Base-by-base conservation (phyloP, 352 stramenopile genomes). In the Blastocystis sp. region DNA sequence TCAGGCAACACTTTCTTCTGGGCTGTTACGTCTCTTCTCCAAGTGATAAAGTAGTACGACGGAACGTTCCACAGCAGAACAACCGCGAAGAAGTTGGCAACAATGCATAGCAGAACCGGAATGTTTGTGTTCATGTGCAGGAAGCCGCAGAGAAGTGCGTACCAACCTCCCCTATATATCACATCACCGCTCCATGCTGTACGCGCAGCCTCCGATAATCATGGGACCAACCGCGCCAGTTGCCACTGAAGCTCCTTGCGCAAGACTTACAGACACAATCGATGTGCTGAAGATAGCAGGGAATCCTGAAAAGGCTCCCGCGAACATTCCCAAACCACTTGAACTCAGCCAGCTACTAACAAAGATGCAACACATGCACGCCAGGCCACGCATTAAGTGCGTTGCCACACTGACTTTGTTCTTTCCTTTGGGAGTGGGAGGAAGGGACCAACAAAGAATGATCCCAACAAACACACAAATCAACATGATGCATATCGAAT, bases 121-220 rank as follows among this genome's bases (percentile, higher is more conserved):
- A 34, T 55, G 23, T 73, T 29, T 11, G 76, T 76, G 53, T 77
- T 75, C 26, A 77, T 26, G 53, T 87, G 63, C 73, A 87, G 43
- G 26, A 47, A 54, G 34, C 76, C 59, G 26, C 76, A 87, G 13
- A 87, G 13, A 7, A 73, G 41, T 23, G 63, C 39, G n/a, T 70
- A 87, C 63, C 59, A 87, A 13, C 76, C 59, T 26, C 37, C 59
- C 34, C 59, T 73, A 87, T n/a, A 15, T n/a, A 6, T 87, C 43
- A 77, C 18, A 79, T 6, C 29, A 87, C 13, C 23, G 0, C 11
- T 15, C 18, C 63, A 54, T 8, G 11, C 34, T 26, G 7, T 70
- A 87, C 63, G 63, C 34, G 53, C 59, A 87, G 29, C 63, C 59
- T n/a, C 76, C 76, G 39, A 87, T 87, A 47, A 87, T 87, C 59